These are phyloP conservation scores for Glycyrrhiza uralensis DNA, from an alignment of 306 rosid species.

Conservation along the genomic window DNA sequence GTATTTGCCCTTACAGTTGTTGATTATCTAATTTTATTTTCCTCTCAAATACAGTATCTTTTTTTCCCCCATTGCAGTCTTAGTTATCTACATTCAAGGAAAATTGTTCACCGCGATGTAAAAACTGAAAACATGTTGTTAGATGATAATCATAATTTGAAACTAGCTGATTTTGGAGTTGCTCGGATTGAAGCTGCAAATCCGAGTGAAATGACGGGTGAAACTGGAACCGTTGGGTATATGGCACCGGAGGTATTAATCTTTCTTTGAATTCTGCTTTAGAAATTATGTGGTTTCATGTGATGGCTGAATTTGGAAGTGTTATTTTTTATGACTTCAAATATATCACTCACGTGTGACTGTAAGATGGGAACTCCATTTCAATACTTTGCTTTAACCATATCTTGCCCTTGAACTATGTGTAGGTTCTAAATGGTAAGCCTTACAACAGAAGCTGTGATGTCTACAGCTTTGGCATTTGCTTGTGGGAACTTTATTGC, in stretches of 20 bases:
- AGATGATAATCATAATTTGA: conserved; percentile 44
- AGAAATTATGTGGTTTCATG: not conserved
- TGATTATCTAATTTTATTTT: not conserved
- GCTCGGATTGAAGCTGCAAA: conserved; percentile 79
- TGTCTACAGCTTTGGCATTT: conserved; percentile 81
- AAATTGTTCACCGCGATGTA: conserved; percentile 76
- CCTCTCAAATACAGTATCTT: not conserved
- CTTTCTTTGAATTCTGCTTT: not conserved
- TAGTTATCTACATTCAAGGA: conserved; percentile 71
- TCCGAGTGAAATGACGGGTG: conserved; percentile 76
- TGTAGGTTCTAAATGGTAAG: conserved; percentile 75
- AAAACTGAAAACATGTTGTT: conserved; percentile 76
- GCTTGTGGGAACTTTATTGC: conserved; percentile 85
- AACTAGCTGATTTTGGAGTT: conserved; percentile 87
- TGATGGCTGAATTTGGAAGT: not conserved
- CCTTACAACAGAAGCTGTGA: conserved; percentile 84
- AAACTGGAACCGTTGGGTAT: conserved; percentile 82
- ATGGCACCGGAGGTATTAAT: conserved; percentile 88
- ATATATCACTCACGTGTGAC: not conserved
- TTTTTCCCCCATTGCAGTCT: conserved; percentile 43
- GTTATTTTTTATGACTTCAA: not conserved
- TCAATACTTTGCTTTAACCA: not conserved
- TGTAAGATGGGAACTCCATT: not conserved
- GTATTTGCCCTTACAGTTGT: not conserved
- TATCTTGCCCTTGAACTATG: not conserved